Percentiles rank a stretch among this genome's conserved stretches.
These are phyloP conservation scores for Simmondsia chinensis DNA, from an alignment of 148 eudicot genomes.

Conservation along the genomic window DNA sequence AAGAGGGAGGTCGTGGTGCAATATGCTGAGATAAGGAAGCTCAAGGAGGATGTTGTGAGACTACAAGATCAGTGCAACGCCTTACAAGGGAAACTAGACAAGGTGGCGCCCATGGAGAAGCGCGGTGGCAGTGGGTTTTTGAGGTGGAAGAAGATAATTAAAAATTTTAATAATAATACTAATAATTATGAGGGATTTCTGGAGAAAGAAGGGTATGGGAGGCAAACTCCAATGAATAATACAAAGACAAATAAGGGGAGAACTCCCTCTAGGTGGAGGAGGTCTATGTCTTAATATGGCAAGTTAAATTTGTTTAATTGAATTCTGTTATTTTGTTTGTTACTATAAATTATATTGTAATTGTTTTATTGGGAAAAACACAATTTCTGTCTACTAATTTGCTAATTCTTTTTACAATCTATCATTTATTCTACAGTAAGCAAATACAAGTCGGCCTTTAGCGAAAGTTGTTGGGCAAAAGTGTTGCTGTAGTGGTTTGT, in stretches of 20 bases:
- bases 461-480: too few species aligned
- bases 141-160: slow-evolving; percentile 49
- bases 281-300: slow-evolving; percentile 53
- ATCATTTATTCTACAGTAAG: too few species aligned
- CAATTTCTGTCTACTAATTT: too few species aligned
- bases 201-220: slow-evolving; percentile 27
- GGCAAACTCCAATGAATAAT: slow-evolving; percentile 25
- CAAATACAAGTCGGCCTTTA: too few species aligned
- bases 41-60: slow-evolving; percentile 59
- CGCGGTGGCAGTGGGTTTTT: too few species aligned
- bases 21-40: slow-evolving; percentile 49
- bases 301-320: too few species aligned
- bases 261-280: slow-evolving; percentile 45
- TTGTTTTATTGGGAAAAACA: too few species aligned
- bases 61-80: slow-evolving; percentile 50
- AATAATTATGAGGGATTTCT: slow-evolving; percentile 11
- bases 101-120: slow-evolving; percentile 38
- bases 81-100: slow-evolving; percentile 60
- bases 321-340: too few species aligned
- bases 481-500: too few species aligned
- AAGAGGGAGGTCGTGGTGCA: slow-evolving; percentile 40
- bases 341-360: too few species aligned
- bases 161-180: slow-evolving; percentile 16
- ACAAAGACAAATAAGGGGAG: slow-evolving; percentile 25
- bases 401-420: too few species aligned